Conservation (phyloP, 2,329 filamentous ascomycete species). For the Helotiales sp. region DNA sequence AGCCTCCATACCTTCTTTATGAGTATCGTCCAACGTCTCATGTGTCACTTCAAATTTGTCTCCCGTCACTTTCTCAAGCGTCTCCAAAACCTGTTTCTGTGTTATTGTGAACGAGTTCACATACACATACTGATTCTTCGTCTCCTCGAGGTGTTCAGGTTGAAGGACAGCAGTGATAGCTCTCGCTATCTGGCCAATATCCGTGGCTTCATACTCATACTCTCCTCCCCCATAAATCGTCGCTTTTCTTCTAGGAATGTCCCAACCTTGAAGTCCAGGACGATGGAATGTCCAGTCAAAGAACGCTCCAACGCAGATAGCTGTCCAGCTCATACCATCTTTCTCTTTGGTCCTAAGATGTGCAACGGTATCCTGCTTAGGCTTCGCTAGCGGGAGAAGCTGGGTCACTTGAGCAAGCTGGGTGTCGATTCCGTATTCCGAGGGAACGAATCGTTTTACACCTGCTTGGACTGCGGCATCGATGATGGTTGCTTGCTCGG, state of each 20-base stretch:
- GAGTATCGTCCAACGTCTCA: not conserved
- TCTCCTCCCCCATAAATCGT: constrained; percentile 38
- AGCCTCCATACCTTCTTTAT: not conserved
- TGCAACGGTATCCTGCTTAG: not conserved
- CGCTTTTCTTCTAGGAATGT: constrained; percentile 48
- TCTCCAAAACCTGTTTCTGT: constrained; percentile 35
- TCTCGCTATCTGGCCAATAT: constrained; percentile 33
- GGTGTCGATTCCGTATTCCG: constrained; percentile 45
- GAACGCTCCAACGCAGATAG: not conserved
- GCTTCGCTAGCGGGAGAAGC: not conserved
- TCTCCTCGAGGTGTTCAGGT: constrained; percentile 31
- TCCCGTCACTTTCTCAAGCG: constrained; percentile 30
- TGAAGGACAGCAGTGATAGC: constrained; percentile 34
- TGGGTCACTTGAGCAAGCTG: constrained; percentile 24
- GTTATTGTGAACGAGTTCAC: constrained; percentile 33
- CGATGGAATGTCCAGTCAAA: constrained; percentile 35
- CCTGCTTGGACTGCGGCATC: constrained; percentile 56
- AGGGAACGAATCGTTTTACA: constrained; percentile 58
- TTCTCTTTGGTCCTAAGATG: not conserved
- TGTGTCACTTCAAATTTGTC: constrained; percentile 28
- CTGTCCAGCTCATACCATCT: not conserved
- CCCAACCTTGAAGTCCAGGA: constrained; percentile 51
- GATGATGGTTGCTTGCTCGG: constrained; percentile 49
- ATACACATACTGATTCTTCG: constrained; percentile 36
- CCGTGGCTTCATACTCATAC: constrained; percentile 32